Evolutionary conservation across 2,329 filamentous ascomycete genomes (phyloP), one percentile per base, ranked within the genome.

Genomic region (Hansfordia pulvinata): DNA sequence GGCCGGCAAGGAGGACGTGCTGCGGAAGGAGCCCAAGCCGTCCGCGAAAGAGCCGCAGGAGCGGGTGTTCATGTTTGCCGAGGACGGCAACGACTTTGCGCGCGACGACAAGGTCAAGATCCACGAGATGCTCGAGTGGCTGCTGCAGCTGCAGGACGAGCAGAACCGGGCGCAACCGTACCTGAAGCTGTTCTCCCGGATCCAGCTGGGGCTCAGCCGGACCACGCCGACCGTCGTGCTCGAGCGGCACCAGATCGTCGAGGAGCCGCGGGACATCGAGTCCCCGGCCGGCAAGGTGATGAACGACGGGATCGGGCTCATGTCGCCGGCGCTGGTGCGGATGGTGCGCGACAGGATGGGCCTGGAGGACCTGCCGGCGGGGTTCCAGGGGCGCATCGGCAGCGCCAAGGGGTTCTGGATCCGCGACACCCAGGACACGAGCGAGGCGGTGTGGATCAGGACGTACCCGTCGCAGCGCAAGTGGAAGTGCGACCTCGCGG

Each of bases 331-430:
- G 2, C 61, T 80, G 3, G 73, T 69, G 0, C 43, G 49, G 2
- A 53, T 54, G 21, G 58, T 84, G 5, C 59, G 64, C 15, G 42
- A 57, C 1, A 33, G 34, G 0, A 55, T 79, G 7, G 64, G 62
- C 0, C 47, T 76, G 0, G 37, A 44, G 0, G 58, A 65, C n/a
- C 44, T 68, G 0, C 77, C 78, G 0, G 67, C 68, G 18, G 74
- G 64, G 0, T 73, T 76, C 23, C 81, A 88, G 46, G 79, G 59
- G 2, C 66, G 82, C 1, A 65, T 86, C 19, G 76, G 71, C 8
- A 69, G 76, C 11, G 76, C 76, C 1, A 88, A 88, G 45, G 82
- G 81, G 0, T 58, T 86, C 36, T 86, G 79, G 80, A 61, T 77
- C 24, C 48, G 76, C 5, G 72, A 77, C 35, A 54, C 58, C 0